phyloP scores from a whole-genome alignment of 78 protist species.

The Cavenderia fasciculata region DNA sequence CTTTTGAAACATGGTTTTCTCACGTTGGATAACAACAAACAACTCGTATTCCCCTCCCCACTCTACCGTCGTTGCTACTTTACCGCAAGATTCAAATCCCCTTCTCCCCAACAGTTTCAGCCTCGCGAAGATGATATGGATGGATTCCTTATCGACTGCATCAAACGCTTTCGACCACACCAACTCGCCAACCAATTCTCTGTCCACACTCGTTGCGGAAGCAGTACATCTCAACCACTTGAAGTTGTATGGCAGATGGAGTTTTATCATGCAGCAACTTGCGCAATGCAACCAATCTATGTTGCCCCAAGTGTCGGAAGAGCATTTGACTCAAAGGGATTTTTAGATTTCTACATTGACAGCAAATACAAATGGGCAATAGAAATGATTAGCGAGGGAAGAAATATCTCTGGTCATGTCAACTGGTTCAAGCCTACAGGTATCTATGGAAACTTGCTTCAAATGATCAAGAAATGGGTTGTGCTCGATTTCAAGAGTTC shows the following conservation, averaged over 20 bases:
- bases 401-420: not conserved
- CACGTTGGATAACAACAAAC: not conserved
- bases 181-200: not conserved
- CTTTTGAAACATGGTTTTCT: not conserved
- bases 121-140: too few species aligned
- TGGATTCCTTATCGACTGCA: not conserved
- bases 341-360: constrained; percentile 1
- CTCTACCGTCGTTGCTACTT: not conserved
- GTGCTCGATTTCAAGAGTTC: not conserved
- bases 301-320: constrained; percentile 10
- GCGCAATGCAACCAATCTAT: not conserved
- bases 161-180: not conserved
- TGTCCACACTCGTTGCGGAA: not conserved
- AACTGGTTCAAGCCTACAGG: not conserved
- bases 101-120: not conserved
- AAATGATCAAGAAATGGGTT: not conserved
- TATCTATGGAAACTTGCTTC: not conserved
- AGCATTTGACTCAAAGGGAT: not conserved
- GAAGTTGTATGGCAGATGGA: not conserved
- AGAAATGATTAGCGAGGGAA: not conserved
- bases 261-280: not conserved
- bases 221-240: not conserved
- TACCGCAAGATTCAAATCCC: not conserved
- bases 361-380: constrained; percentile 13
- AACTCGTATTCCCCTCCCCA: constrained; percentile 1